Evolutionary conservation across 164 flowering plant genomes (phyloP).

Genomic region (Piper betle): DNA sequence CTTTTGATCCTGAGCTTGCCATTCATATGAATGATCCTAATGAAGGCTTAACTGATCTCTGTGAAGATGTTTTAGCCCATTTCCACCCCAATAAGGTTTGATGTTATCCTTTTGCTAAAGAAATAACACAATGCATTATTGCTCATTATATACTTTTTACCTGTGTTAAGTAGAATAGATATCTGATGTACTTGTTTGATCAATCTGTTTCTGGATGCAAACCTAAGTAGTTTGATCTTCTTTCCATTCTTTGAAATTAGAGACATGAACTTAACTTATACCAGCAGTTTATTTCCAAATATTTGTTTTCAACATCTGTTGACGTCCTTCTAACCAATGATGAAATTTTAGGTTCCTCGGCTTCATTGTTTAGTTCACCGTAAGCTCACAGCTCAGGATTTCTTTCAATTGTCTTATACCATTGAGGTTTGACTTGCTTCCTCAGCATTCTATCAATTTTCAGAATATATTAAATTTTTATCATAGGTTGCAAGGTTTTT

Average conservation of each 20-base stretch:
- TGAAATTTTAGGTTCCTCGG: conserved; percentile 46
- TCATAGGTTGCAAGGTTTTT: too few relatives aligned
- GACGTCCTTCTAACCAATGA: background rate
- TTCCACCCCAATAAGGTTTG: conserved; percentile 58
- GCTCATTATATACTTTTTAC: background rate
- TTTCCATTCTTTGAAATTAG: background rate
- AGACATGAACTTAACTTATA: background rate
- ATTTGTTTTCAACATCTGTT: background rate
- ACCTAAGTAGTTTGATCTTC: background rate
- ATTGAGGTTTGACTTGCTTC: conserved; percentile 31
- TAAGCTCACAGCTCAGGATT: conserved; percentile 43
- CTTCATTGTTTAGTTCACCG: conserved; percentile 67
- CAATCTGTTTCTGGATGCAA: background rate
- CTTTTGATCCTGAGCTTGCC: conserved; percentile 44
- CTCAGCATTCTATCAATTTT: background rate
- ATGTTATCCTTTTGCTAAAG: background rate
- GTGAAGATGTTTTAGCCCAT: conserved; percentile 36
- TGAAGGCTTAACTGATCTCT: conserved; percentile 22
- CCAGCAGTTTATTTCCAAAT: background rate
- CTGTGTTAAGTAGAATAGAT: background rate
- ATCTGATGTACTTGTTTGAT: background rate
- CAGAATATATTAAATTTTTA: background rate
- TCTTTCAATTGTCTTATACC: conserved; percentile 23
- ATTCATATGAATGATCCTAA: conserved; percentile 23
- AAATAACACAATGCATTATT: background rate